Conservation (phyloP, 768 basidiomycete genomes). For the Boletus eberwhitei region DNA sequence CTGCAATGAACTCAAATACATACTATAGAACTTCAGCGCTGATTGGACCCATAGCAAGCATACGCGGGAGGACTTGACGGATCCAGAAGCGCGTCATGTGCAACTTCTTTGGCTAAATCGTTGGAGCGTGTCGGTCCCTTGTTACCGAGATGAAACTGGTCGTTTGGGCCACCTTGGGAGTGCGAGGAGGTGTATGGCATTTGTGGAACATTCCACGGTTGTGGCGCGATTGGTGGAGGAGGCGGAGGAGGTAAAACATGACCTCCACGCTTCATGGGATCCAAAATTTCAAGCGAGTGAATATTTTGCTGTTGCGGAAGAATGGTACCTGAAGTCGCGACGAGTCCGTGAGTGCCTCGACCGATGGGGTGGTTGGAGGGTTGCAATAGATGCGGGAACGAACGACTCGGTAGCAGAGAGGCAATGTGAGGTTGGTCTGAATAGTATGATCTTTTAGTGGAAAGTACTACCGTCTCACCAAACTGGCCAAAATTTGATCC, state of each 20-base stretch:
- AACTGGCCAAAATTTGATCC: neutral
- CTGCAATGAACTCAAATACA: neutral
- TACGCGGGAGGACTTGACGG: neutral
- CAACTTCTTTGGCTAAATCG: constrained; percentile 8
- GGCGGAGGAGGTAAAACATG: neutral
- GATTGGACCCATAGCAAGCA: constrained; percentile 1
- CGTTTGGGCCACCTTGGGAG: constrained; percentile 1
- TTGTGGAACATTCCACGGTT: neutral
- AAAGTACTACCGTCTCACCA: neutral
- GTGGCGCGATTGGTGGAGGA: neutral
- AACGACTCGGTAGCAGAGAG: neutral
- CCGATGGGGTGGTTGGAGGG: neutral
- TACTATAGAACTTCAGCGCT: constrained; percentile 1
- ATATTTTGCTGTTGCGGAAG: neutral
- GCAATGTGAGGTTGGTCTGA: neutral
- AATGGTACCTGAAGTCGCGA: neutral
- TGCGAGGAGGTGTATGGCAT: neutral
- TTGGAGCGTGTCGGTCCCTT: constrained; percentile 5
- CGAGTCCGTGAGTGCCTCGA: neutral
- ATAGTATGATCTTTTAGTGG: neutral
- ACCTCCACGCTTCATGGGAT: neutral
- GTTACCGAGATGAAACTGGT: constrained; percentile 4
- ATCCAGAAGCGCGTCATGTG: constrained; percentile 3
- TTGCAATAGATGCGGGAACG: neutral
- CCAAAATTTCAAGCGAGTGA: neutral